A percentile compares a stretch with the other conserved stretches of the same genome.
These are phyloP conservation scores for Tricholoma terreum DNA, from an alignment of 768 basidiomycete species.

Conservation along the genomic window DNA sequence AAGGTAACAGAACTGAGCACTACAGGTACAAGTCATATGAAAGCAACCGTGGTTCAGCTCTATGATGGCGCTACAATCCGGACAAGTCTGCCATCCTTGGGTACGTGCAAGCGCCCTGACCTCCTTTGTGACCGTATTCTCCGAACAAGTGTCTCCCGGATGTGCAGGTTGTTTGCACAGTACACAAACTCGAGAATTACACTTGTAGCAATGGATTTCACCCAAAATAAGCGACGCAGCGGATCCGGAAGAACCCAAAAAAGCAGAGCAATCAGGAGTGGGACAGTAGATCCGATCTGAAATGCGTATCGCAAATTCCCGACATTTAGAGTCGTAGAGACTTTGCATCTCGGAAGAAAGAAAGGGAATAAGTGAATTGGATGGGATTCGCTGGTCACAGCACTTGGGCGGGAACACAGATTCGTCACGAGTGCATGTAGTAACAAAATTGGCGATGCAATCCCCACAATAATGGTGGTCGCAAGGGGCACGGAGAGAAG, in stretches of 20 bases:
- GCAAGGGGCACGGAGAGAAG: conserved; percentile 40
- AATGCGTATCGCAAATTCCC: conserved; percentile 43
- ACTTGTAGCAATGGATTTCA: conserved; percentile 32
- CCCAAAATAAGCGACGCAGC: conserved; percentile 1
- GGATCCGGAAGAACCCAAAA: conserved; percentile 49
- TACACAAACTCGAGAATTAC: conserved; percentile 40
- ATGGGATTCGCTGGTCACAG: conserved; percentile 38
- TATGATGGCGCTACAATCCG: conserved; percentile 51
- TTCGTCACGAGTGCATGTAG: conserved; percentile 45
- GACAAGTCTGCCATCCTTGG: conserved; percentile 61
- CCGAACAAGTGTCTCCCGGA: conserved; percentile 35
- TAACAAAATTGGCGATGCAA: conserved; percentile 42
- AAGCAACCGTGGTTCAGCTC: conserved; percentile 57
- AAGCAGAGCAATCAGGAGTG: conserved; percentile 47
- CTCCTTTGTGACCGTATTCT: conserved; percentile 38
- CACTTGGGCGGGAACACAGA: conserved; percentile 51
- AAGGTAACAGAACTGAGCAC: conserved; percentile 59
- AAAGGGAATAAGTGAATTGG: conserved; percentile 22
- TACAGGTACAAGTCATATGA: conserved; percentile 64
- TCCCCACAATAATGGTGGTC: conserved; percentile 42
- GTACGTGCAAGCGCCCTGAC: conserved; percentile 42
- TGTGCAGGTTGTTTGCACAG: conserved; percentile 49
- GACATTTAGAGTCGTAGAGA: conserved; percentile 38
- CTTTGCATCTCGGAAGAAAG: conserved; percentile 25
- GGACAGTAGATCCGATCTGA: conserved; percentile 50